Percentiles rank a stretch among this genome's conserved stretches.
Evolutionary conservation across 192 early-diverging fungal species (phyloP).

Genomic region (Backusella psychrophila): DNA sequence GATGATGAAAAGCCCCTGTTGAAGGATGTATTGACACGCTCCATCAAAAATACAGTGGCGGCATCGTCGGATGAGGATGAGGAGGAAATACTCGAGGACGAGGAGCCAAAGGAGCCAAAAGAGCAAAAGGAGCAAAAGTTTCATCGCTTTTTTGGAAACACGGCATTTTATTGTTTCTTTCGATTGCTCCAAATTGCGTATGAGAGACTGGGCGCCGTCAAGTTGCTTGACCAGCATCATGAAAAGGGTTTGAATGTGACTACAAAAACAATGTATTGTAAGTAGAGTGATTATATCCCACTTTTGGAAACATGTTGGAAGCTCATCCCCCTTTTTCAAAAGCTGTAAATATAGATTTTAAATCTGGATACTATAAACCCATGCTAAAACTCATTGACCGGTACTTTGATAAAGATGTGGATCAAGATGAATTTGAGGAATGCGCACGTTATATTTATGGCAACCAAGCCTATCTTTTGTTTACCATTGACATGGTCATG

Average conservation of each 20-base stretch:
- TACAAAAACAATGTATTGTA: constrained; percentile 44
- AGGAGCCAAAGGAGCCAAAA: constrained; percentile 22
- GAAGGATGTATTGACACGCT: constrained; percentile 28
- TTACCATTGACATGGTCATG: constrained; percentile 88
- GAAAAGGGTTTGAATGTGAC: constrained; percentile 53
- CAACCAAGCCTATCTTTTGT: constrained; percentile 82
- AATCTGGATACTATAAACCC: constrained; percentile 68
- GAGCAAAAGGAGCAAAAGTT: constrained; percentile 30
- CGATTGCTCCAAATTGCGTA: constrained; percentile 40
- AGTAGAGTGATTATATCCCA: not conserved
- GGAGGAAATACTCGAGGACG: constrained; percentile 24
- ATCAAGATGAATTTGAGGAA: constrained; percentile 82
- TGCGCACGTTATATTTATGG: constrained; percentile 81
- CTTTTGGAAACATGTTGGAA: no score
- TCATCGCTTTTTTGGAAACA: constrained; percentile 84
- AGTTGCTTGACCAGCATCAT: constrained; percentile 62
- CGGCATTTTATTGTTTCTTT: constrained; percentile 76
- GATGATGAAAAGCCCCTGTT: constrained; percentile 18
- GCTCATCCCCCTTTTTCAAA: no score
- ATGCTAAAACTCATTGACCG: constrained; percentile 73
- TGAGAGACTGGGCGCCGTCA: constrained; percentile 75
- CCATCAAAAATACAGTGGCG: not conserved
- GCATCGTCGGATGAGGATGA: not conserved
- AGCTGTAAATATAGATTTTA: constrained; percentile 51
- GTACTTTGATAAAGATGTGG: constrained; percentile 77